Conservation (phyloP, 768 basidiomycete genomes). For the Ramaria rubella region DNA sequence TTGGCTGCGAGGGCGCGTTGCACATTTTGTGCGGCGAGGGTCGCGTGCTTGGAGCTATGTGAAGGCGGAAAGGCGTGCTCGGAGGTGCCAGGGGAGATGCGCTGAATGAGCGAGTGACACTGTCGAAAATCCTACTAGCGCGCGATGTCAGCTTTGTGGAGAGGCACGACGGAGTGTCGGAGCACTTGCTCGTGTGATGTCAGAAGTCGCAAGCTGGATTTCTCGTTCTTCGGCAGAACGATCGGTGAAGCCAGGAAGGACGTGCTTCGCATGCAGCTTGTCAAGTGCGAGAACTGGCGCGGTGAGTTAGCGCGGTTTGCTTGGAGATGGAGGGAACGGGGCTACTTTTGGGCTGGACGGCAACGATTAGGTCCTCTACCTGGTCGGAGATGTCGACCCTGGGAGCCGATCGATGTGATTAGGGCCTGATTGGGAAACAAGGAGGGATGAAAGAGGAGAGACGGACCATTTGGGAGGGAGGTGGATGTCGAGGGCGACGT, state of each 20-base stretch:
- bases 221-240: conserved; percentile 89
- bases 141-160: no score
- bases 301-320: background rate
- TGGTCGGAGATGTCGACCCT: conserved; percentile 94
- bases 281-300: conserved; percentile 75
- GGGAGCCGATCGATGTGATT: conserved; percentile 7
- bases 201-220: conserved; percentile 77
- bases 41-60: conserved; percentile 34
- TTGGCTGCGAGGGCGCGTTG: conserved; percentile 95
- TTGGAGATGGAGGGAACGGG: conserved; percentile 2
- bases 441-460: conserved; percentile 15
- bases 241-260: conserved; percentile 94
- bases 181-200: conserved; percentile 74
- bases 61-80: conserved; percentile 60
- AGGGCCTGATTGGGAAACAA: conserved; percentile 12
- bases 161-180: background rate
- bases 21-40: conserved; percentile 84
- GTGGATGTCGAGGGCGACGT: conserved; percentile 47
- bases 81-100: conserved; percentile 50
- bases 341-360: conserved; percentile 70
- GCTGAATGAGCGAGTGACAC: conserved; percentile 59
- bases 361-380: conserved; percentile 71
- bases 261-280: conserved; percentile 93
- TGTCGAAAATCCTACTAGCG: conserved; percentile 68
- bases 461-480: conserved; percentile 85